These are phyloP conservation scores for Arctium minus DNA, from an alignment of 129 eudicot genomes.

Conservation along the genomic window DNA sequence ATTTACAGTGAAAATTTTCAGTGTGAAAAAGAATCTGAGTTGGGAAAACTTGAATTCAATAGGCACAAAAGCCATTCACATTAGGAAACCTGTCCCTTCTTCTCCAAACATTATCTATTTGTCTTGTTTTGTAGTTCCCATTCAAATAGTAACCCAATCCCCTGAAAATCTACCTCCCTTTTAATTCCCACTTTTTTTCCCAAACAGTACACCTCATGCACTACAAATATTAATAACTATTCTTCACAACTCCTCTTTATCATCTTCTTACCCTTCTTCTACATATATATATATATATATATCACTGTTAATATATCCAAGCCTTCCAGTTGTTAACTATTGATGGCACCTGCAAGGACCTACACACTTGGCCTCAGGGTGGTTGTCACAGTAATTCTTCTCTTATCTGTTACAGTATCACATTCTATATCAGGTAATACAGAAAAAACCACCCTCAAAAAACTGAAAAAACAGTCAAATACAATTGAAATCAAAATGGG, in stretches of 20 bases:
- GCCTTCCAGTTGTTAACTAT: conserved; percentile 14
- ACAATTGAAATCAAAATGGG: not conserved
- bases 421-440: conserved; percentile 49
- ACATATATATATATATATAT: not conserved
- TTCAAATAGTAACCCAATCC: conserved; percentile 34
- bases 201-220: conserved; percentile 32
- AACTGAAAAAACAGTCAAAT: not conserved
- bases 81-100: conserved; percentile 35
- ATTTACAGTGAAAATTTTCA: not conserved
- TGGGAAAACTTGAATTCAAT: conserved; percentile 8
- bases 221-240: conserved; percentile 2
- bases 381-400: conserved; percentile 31
- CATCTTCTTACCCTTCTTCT: not conserved
- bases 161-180: conserved; percentile 19
- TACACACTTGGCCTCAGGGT: conserved; percentile 23
- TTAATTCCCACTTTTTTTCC: conserved; percentile 13
- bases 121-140: not conserved
- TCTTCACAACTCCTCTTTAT: conserved; percentile 15
- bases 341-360: conserved; percentile 56
- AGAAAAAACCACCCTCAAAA: not conserved
- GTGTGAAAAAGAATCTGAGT: conserved; percentile 20
- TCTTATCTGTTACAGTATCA: conserved; percentile 31
- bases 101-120: conserved; percentile 21
- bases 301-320: conserved; percentile 1
- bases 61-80: conserved; percentile 21